phyloP scores from a whole-genome alignment of 352 stramenopile species.

The Peronospora destructor region DNA sequence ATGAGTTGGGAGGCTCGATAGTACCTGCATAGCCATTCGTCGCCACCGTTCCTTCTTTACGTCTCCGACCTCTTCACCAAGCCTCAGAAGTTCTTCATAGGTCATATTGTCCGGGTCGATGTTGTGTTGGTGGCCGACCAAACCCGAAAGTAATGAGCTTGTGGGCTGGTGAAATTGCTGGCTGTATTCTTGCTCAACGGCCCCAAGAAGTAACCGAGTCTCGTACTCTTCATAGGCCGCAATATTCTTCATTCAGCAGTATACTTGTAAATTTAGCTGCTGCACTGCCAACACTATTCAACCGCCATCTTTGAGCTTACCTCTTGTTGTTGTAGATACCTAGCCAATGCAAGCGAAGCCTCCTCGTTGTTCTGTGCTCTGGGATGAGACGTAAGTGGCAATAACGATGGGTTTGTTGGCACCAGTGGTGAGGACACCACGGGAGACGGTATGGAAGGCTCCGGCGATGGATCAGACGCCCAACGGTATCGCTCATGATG shows the following conservation, averaged over 20 bases:
- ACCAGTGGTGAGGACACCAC: constrained; percentile 15
- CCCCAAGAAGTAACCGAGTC: constrained; percentile 24
- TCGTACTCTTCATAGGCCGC: constrained; percentile 62
- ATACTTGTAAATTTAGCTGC: constrained; percentile 5
- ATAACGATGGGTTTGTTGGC: constrained; percentile 15
- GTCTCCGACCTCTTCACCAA: constrained; percentile 64
- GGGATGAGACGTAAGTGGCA: constrained; percentile 12
- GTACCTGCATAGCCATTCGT: constrained; percentile 47
- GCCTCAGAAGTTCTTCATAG: constrained; percentile 67
- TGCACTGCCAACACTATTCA: neutral
- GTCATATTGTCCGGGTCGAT: constrained; percentile 79
- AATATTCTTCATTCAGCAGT: constrained; percentile 41
- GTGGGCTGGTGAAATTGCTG: constrained; percentile 2
- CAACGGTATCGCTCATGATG: constrained; percentile 20
- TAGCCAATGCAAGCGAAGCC: constrained; percentile 55
- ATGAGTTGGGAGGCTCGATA: constrained; percentile 60
- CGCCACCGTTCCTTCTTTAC: constrained; percentile 74
- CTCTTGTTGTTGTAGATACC: constrained; percentile 70
- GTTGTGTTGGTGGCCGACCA: constrained; percentile 16
- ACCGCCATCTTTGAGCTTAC: constrained; percentile 14
- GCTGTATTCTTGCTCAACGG: constrained; percentile 17
- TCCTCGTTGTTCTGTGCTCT: constrained; percentile 37
- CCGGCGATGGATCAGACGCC: constrained; percentile 16
- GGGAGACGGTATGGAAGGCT: constrained; percentile 7
- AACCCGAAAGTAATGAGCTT: constrained; percentile 12